These are phyloP conservation scores for Westerdykella ornata DNA, from an alignment of 2,329 filamentous ascomycete species.

Conservation along the genomic window DNA sequence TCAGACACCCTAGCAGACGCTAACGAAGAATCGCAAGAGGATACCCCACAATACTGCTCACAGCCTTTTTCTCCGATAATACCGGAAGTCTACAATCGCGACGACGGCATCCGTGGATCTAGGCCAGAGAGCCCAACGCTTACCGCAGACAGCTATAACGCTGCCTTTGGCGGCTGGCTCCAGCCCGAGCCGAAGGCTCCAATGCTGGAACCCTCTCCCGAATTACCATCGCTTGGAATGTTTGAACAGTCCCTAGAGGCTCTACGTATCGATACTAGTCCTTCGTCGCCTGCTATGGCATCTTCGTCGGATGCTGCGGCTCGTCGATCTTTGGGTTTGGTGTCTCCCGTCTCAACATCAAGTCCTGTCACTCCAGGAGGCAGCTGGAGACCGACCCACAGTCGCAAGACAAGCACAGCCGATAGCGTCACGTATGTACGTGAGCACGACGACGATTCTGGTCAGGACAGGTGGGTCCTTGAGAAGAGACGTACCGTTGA, in stretches of 20 bases:
- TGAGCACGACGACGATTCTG: constrained; percentile 55
- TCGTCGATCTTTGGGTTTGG: constrained; percentile 26
- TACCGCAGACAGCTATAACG: constrained; percentile 20
- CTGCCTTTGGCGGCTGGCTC: constrained; percentile 7
- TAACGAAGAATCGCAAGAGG: not conserved
- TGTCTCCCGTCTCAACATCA: constrained; percentile 28
- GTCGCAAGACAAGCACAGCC: constrained; percentile 44
- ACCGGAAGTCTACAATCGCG: not conserved
- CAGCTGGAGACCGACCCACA: constrained; percentile 28
- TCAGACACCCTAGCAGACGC: too few species aligned
- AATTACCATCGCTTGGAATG: constrained; percentile 16
- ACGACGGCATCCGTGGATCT: constrained; percentile 1
- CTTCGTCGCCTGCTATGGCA: constrained; percentile 18
- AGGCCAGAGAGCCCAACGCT: constrained; percentile 28
- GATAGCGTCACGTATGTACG: constrained; percentile 64
- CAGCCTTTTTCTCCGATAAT: not conserved
- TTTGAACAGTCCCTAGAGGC: constrained; percentile 16
- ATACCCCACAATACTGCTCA: not conserved
- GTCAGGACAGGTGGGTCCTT: constrained; percentile 56
- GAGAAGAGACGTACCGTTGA: constrained; percentile 62
- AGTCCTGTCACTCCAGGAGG: constrained; percentile 29
- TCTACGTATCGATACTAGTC: constrained; percentile 19
- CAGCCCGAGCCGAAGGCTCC: constrained; percentile 14
- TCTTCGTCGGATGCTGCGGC: constrained; percentile 16
- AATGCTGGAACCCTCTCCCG: constrained; percentile 4